Evolutionary conservation across 257 asterid species (phyloP).

Genomic region (Anisodus tanguticus): DNA sequence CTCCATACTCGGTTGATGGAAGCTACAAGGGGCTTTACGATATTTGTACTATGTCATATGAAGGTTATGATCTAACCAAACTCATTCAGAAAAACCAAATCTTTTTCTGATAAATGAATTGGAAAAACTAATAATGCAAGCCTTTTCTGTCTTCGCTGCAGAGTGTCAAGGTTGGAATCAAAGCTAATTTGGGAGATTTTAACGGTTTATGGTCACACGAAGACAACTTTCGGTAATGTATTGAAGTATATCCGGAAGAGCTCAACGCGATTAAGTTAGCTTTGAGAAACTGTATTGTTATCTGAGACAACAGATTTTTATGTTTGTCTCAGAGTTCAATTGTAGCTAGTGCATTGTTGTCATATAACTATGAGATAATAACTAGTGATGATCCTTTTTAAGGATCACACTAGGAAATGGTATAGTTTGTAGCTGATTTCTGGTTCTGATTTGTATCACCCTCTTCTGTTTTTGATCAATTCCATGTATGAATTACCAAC

Average conservation of each 20-base stretch:
- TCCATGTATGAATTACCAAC: not conserved
- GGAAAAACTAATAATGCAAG: not conserved
- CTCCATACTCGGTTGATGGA: slow-evolving; percentile 47
- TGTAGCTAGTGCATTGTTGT: not conserved
- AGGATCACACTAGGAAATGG: not conserved
- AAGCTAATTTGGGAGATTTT: not conserved
- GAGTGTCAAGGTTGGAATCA: not conserved
- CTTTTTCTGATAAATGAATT: slow-evolving; percentile 24
- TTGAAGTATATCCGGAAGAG: too few relatives aligned
- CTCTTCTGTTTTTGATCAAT: too few relatives aligned
- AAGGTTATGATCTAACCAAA: slow-evolving; percentile 32
- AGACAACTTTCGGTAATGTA: not conserved
- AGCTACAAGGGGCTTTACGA: slow-evolving; percentile 42
- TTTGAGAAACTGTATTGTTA: slow-evolving; percentile 13
- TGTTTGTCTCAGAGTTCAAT: slow-evolving; percentile 34
- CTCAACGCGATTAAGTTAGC: not conserved
- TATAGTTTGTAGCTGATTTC: too few relatives aligned
- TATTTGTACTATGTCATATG: slow-evolving; percentile 35
- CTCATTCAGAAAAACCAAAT: slow-evolving; percentile 36
- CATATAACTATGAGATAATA: not conserved
- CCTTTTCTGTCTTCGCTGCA: not conserved
- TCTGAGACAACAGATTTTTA: slow-evolving; percentile 41
- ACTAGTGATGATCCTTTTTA: slow-evolving; percentile 32
- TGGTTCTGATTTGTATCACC: too few relatives aligned
- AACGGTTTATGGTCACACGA: not conserved